Conservation (phyloP, 495 filamentous ascomycete genomes). For the Penicillium argentinense region DNA sequence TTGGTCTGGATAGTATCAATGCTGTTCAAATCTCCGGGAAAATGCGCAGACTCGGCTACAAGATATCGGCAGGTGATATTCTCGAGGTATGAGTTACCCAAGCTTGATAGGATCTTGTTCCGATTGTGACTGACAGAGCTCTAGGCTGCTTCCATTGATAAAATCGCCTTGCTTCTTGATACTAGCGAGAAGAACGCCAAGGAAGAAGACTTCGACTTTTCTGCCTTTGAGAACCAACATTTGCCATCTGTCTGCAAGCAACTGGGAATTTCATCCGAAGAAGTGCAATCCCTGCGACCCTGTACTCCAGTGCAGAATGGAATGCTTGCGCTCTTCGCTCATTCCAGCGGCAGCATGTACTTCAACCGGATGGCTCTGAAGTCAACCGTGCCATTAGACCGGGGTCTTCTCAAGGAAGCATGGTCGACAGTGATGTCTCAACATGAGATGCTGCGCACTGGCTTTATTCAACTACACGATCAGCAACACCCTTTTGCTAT, state of each 20-base stretch:
- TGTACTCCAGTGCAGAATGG: conserved; percentile 75
- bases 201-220: conserved; percentile 20
- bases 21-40: conserved; percentile 61
- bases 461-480: conserved; percentile 56
- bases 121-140: conserved; percentile 52
- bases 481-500: conserved; percentile 61
- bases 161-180: conserved; percentile 27
- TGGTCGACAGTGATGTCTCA: conserved; percentile 55
- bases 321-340: conserved; percentile 74
- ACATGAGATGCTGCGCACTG: conserved; percentile 70
- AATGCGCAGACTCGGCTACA: conserved; percentile 58
- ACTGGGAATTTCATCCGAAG: conserved; percentile 12
- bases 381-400: conserved; percentile 48
- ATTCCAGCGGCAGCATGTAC: conserved; percentile 65
- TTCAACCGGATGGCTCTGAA: conserved; percentile 76
- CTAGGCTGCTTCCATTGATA: conserved; percentile 38
- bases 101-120: conserved; percentile 59
- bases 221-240: conserved; percentile 49
- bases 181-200: conserved; percentile 7
- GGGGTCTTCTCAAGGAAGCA: conserved; percentile 53
- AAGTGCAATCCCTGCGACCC: conserved; percentile 33
- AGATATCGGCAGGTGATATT: conserved; percentile 64
- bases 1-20: conserved; percentile 47
- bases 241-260: conserved; percentile 50
- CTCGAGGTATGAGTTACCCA: conserved; percentile 49